A percentile compares a stretch with the other conserved stretches of the same genome.
These are phyloP conservation scores for Sporisorium iseilematis-ciliati DNA, from an alignment of 1,284 basidiomycete genomes.

Conservation along the genomic window DNA sequence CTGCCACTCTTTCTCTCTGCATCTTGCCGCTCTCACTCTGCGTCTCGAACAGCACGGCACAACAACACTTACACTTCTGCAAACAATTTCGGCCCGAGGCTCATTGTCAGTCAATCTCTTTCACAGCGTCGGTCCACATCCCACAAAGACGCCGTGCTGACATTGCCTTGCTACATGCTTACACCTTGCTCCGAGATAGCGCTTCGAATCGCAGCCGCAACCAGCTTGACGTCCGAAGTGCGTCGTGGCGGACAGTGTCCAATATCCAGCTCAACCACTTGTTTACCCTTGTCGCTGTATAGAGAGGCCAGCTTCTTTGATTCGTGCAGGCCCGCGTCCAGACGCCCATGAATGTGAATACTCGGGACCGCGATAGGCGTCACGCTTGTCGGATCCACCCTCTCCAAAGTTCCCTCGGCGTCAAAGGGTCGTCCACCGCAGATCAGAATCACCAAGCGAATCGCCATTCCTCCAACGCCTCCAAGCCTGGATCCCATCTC, in stretches of 20 bases:
- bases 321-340: conserved; percentile 36
- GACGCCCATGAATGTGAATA: conserved; percentile 37
- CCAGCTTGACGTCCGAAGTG: conserved; percentile 25
- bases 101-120: neutral
- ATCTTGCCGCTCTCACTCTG: neutral
- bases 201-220: conserved; percentile 28
- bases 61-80: too few species aligned
- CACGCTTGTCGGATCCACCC: conserved; percentile 13
- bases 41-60: neutral
- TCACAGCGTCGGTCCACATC: too few species aligned
- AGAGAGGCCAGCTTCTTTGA: conserved; percentile 23
- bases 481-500: conserved; percentile 6
- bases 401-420: conserved; percentile 21
- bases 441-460: conserved; percentile 42
- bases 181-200: neutral
- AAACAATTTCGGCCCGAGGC: neutral
- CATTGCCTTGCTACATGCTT: neutral
- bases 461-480: neutral
- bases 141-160: neutral
- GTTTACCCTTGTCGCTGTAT: conserved; percentile 26
- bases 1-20: neutral
- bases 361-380: conserved; percentile 23
- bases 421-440: conserved; percentile 47
- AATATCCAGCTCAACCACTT: conserved; percentile 42
- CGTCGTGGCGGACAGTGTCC: conserved; percentile 48